Percentiles rank a stretch among this genome's conserved stretches.
phyloP scores from a whole-genome alignment of 2,329 filamentous ascomycete species.

The Penicillium sp. region DNA sequence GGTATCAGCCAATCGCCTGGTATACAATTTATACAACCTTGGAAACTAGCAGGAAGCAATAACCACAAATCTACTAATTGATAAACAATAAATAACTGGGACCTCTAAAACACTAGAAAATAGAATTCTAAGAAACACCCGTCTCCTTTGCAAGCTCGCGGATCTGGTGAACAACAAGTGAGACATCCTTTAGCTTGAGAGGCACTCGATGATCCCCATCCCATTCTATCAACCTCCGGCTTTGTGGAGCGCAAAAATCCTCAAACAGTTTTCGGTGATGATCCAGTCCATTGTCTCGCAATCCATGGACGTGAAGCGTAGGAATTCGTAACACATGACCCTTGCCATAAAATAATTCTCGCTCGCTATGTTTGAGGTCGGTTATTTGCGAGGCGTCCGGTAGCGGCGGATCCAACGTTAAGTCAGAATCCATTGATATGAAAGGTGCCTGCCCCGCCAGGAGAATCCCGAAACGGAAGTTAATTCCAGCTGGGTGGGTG shows the following conservation, averaged over 20 bases:
- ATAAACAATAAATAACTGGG: too few relatives aligned
- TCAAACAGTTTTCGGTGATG: conserved; percentile 1
- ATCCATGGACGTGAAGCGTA: conserved; percentile 68
- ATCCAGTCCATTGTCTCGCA: conserved; percentile 50
- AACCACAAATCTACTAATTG: too few relatives aligned
- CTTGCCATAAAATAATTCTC: neutral
- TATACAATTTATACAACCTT: too few relatives aligned
- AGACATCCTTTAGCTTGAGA: conserved; percentile 50
- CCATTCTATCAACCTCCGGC: conserved; percentile 66
- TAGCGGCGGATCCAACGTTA: conserved; percentile 27
- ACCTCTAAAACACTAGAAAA: too few relatives aligned
- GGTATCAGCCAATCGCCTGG: too few relatives aligned
- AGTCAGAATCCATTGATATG: too few relatives aligned
- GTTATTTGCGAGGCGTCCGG: neutral
- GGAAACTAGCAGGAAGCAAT: too few relatives aligned
- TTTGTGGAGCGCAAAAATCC: conserved; percentile 58
- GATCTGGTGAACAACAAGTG: too few relatives aligned
- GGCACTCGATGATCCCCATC: conserved; percentile 70
- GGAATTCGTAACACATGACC: conserved; percentile 52
- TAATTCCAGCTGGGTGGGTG: neutral
- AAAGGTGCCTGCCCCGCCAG: neutral
- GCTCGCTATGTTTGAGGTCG: neutral
- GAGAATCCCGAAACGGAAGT: too few relatives aligned
- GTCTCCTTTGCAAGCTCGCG: too few relatives aligned
- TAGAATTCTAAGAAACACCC: too few relatives aligned